Base-by-base conservation (phyloP, 345 rosid species). In the Mangifera indica region DNA sequence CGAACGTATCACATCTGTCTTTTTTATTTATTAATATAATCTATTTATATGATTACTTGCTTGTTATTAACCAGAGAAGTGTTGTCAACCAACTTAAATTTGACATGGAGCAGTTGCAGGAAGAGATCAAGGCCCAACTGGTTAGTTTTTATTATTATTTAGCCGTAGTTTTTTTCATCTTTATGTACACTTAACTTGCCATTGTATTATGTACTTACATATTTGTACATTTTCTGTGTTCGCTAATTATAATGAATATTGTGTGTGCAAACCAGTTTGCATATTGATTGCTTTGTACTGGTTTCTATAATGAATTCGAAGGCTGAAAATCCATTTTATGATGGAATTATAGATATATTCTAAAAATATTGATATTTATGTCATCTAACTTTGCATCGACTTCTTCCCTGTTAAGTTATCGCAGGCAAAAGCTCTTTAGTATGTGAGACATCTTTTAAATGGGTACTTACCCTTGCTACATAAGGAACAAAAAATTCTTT, bases 71-170 rank as follows among this genome's bases (percentile, higher is more conserved):
- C 63, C 89, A 92, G 99, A 88, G 99, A 89, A 81, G 88, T 77
- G 79, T 79, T 85, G 94, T 92, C 85, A 89, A 92, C 87, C 96
- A 88, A 83, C 87, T 95, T 66, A 95, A 95, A 76, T 89, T 83
- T 67, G 97, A 95, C 73, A 88, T 91, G 92, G 97, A 85, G 78
- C 80, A 74, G 74, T 86, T 95, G 76, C 91, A 88, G 59, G 91
- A 85, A 74, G 96, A 95, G 77, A 88, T 95, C 79, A 91, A 83
- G 74, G 88, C 66, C 48, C 94, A 84, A 75, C 76, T 92, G 94
- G 99, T 95, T 71, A 81, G 88, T 79, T 61, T 59, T 69, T 66
- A 26, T 67, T 63, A 20, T 66, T 32, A 10, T 21, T 42, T 60
- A 52, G 26, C 15, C 70, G 72, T 69, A 55, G 13, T 66, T 66